phyloP scores from a whole-genome alignment of 1,139 yeast genomes.

The Yamadazyma conglobata region DNA sequence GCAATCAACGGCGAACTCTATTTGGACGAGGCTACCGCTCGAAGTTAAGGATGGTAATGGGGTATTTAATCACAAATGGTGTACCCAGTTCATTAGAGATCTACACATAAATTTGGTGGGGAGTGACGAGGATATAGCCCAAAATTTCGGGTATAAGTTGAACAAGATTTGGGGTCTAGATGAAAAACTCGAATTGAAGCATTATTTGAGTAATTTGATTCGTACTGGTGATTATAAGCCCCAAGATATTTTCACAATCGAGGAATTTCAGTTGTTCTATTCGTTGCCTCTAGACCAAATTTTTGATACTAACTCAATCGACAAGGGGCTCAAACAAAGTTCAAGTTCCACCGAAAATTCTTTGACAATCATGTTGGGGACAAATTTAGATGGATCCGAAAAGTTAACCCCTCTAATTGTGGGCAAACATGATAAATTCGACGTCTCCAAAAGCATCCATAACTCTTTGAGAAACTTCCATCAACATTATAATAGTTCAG shows the following conservation, averaged over 20 bases:
- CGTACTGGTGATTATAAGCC: conserved; percentile 39
- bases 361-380: conserved; percentile 59
- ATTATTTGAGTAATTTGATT: conserved; percentile 31
- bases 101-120: conserved; percentile 52
- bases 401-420: conserved; percentile 58
- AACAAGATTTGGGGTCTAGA: conserved; percentile 62
- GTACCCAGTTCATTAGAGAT: conserved; percentile 53
- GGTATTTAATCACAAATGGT: conserved; percentile 63
- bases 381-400: conserved; percentile 61
- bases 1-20: conserved; percentile 60
- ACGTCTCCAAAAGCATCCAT: conserved; percentile 33
- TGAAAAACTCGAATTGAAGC: conserved; percentile 46
- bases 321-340: conserved; percentile 43
- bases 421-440: conserved; percentile 58
- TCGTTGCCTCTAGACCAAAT: conserved; percentile 60
- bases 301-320: conserved; percentile 46
- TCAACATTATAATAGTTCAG: conserved; percentile 9
- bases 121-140: conserved; percentile 37
- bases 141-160: conserved; percentile 35
- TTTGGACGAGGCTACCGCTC: conserved; percentile 59
- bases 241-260: conserved; percentile 55
- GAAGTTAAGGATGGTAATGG: conserved; percentile 60
- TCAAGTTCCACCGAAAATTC: conserved; percentile 51
- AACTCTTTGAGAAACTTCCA: conserved; percentile 28
- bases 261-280: conserved; percentile 60